Conservation (phyloP, 2,329 filamentous ascomycete genomes). For the Zarea fungicola region DNA sequence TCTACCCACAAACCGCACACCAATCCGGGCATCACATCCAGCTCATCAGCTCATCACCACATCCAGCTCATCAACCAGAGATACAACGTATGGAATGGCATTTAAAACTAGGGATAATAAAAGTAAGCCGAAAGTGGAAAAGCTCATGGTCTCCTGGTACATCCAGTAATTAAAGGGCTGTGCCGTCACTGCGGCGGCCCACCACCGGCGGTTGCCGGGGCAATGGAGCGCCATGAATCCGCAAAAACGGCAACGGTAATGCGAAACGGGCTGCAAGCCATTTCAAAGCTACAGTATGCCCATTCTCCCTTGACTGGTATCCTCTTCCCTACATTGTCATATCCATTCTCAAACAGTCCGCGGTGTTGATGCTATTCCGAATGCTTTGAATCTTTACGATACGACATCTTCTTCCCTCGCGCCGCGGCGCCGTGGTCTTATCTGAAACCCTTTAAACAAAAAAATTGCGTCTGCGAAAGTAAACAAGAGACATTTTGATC, state of each 20-base stretch:
- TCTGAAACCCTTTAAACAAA: too few relatives aligned
- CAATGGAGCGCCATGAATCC: background rate
- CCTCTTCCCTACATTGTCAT: background rate
- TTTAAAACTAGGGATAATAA: too few relatives aligned
- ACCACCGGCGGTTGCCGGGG: background rate
- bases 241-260: background rate
- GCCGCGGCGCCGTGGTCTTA: background rate
- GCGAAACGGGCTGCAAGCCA: background rate
- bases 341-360: background rate
- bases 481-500: background rate
- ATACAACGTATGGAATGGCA: too few relatives aligned
- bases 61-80: too few relatives aligned
- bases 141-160: background rate
- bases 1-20: too few relatives aligned
- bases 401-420: constrained; percentile 2
- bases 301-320: background rate
- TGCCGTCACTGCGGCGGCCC: background rate
- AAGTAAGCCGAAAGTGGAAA: background rate
- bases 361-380: background rate
- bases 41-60: too few relatives aligned
- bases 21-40: too few relatives aligned
- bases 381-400: background rate
- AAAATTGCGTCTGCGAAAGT: background rate
- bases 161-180: background rate
- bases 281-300: background rate